These are phyloP conservation scores for Penicillium sp. DNA, from an alignment of 2,329 filamentous ascomycete species.

Conservation along the genomic window DNA sequence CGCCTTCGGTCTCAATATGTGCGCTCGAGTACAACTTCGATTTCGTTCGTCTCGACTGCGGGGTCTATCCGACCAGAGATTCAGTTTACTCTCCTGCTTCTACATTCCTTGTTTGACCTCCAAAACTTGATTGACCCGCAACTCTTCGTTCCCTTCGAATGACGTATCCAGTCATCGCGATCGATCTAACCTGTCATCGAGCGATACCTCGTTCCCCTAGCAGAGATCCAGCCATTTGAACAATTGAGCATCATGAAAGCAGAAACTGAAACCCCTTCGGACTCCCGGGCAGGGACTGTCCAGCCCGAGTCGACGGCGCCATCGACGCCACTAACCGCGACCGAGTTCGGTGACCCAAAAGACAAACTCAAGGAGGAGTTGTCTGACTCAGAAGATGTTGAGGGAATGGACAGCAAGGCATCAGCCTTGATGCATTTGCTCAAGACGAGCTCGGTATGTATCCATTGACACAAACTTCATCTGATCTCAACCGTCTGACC, in stretches of 20 bases:
- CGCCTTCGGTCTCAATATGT: not conserved
- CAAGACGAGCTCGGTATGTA: conserved; percentile 47
- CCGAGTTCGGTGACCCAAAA: conserved; percentile 15
- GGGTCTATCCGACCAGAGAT: not conserved
- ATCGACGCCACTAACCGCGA: conserved; percentile 30
- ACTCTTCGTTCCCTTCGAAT: not conserved
- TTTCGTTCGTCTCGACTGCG: not conserved
- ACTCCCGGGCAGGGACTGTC: conserved; percentile 26
- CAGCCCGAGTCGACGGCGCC: conserved; percentile 33
- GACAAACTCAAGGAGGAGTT: conserved; percentile 24
- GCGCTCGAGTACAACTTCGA: not conserved
- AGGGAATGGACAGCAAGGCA: conserved; percentile 47
- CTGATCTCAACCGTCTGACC: not conserved
- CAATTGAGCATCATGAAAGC: conserved; percentile 22
- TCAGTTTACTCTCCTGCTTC: not conserved
- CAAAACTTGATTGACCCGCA: not conserved
- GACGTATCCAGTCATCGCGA: not conserved
- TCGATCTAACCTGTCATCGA: not conserved
- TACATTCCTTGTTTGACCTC: not conserved
- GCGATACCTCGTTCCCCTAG: not conserved
- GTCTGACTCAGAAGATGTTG: conserved; percentile 31
- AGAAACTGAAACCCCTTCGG: conserved; percentile 27
- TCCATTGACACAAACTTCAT: not conserved
- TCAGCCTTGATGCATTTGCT: conserved; percentile 49
- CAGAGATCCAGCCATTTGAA: not conserved